These are phyloP conservation scores for Santalum album DNA, from an alignment of 164 flowering plant species.

Conservation along the genomic window DNA sequence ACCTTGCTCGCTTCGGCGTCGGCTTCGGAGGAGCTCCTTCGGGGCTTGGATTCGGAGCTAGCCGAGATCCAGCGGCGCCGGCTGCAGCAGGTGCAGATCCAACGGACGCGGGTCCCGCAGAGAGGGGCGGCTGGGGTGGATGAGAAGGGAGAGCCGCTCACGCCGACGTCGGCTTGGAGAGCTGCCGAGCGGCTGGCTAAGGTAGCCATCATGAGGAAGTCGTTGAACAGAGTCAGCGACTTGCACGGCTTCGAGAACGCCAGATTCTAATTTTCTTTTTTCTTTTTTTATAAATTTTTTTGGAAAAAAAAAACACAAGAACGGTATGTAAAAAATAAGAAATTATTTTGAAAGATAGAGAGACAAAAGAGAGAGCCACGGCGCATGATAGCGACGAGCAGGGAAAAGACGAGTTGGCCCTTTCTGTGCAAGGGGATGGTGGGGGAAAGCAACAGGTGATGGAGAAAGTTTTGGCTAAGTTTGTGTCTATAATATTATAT, in stretches of 20 bases:
- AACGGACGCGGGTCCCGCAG: not conserved
- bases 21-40: conserved; percentile 25
- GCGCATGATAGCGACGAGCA: conserved; percentile 18
- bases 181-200: conserved; percentile 4
- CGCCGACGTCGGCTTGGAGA: conserved; percentile 3
- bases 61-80: conserved; percentile 32
- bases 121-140: not conserved
- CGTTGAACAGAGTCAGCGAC: conserved; percentile 4
- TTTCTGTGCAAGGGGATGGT: conserved; percentile 10
- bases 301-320: not conserved
- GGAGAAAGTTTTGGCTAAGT: too few species aligned
- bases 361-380: not conserved
- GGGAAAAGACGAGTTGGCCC: conserved; percentile 17
- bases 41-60: conserved; percentile 45
- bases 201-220: conserved; percentile 7
- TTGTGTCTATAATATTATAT: too few species aligned
- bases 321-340: not conserved
- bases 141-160: conserved; percentile 3
- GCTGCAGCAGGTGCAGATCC: conserved; percentile 11
- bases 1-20: conserved; percentile 25
- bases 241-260: conserved; percentile 5
- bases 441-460: conserved; percentile 2
- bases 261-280: conserved; percentile 2
- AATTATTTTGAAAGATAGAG: not conserved
- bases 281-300: too few species aligned